A percentile compares a stretch with the other conserved stretches of the same genome.
Evolutionary conservation across 495 filamentous ascomycete species (phyloP).

Genomic region (Neurospora africana): DNA sequence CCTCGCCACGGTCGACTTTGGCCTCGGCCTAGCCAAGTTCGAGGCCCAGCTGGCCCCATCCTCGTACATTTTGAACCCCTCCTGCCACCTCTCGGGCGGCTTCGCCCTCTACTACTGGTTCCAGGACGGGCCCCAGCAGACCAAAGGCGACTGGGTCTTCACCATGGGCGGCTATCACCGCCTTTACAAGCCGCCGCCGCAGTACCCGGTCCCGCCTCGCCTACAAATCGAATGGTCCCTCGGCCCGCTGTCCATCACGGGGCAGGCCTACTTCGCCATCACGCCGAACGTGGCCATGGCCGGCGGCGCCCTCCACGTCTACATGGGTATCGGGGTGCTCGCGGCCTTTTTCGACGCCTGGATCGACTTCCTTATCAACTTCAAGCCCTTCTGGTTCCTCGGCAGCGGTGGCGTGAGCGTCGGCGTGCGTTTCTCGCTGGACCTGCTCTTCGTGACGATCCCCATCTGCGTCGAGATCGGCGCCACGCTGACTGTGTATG

Average conservation of each 20-base stretch:
- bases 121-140: not conserved
- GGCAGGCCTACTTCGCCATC: constrained; percentile 42
- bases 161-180: constrained; percentile 42
- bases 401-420: constrained; percentile 25
- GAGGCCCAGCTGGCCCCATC: constrained; percentile 34
- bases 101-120: constrained; percentile 40
- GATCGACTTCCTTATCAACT: constrained; percentile 39
- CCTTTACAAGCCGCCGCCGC: constrained; percentile 22
- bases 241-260: constrained; percentile 26
- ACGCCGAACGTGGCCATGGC: constrained; percentile 42
- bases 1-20: constrained; percentile 22
- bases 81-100: constrained; percentile 37
- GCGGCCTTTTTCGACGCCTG: constrained; percentile 33
- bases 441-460: constrained; percentile 24
- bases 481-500: constrained; percentile 26
- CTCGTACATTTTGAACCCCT: constrained; percentile 30
- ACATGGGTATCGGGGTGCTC: constrained; percentile 20
- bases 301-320: constrained; percentile 26
- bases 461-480: constrained; percentile 25
- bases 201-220: constrained; percentile 36
- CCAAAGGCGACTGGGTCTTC: constrained; percentile 39
- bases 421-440: constrained; percentile 26
- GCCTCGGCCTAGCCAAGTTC: constrained; percentile 24
- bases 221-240: constrained; percentile 33
- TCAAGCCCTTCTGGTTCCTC: constrained; percentile 34